These are phyloP conservation scores for Lophium mytilinum DNA, from an alignment of 495 filamentous ascomycete genomes.

Conservation along the genomic window DNA sequence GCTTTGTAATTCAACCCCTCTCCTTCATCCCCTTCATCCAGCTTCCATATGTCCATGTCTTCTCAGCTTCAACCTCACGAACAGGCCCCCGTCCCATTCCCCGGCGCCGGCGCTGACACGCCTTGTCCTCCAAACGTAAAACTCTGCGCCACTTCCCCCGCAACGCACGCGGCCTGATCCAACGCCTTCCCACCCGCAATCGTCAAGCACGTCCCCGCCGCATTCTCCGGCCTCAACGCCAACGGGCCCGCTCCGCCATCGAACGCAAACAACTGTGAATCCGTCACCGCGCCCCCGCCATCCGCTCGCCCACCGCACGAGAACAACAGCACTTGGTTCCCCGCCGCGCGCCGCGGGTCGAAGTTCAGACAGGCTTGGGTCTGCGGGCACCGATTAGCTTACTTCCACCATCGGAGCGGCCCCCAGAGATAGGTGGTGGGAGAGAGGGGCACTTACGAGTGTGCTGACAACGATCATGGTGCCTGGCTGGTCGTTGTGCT, in stretches of 20 bases:
- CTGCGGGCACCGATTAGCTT: constrained; percentile 17
- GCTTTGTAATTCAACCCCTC: too few relatives aligned
- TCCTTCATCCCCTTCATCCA: too few relatives aligned
- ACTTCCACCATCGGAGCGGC: background rate
- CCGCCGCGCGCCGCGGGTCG: constrained; percentile 39
- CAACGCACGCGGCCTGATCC: constrained; percentile 38
- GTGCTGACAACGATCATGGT: constrained; percentile 46
- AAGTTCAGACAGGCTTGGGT: constrained; percentile 52
- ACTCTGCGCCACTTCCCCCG: constrained; percentile 36
- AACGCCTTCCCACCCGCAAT: constrained; percentile 38
- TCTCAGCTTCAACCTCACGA: too few relatives aligned
- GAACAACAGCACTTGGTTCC: constrained; percentile 45
- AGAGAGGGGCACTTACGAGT: constrained; percentile 29
- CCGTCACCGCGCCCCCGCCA: constrained; percentile 42
- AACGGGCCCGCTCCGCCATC: constrained; percentile 37
- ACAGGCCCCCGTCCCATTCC: too few relatives aligned
- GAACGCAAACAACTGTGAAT: constrained; percentile 44
- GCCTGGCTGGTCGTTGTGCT: constrained; percentile 39
- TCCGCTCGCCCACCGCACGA: constrained; percentile 50
- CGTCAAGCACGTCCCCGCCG: constrained; percentile 38
- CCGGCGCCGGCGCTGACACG: too few relatives aligned
- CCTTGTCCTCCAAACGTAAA: constrained; percentile 38
- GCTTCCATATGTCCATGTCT: too few relatives aligned
- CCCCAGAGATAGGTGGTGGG: background rate
- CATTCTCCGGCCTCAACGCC: constrained; percentile 38